Percentiles rank a stretch among this genome's conserved stretches.
These are phyloP conservation scores for Tulasnella calospora DNA, from an alignment of 768 basidiomycete genomes.

Conservation along the genomic window DNA sequence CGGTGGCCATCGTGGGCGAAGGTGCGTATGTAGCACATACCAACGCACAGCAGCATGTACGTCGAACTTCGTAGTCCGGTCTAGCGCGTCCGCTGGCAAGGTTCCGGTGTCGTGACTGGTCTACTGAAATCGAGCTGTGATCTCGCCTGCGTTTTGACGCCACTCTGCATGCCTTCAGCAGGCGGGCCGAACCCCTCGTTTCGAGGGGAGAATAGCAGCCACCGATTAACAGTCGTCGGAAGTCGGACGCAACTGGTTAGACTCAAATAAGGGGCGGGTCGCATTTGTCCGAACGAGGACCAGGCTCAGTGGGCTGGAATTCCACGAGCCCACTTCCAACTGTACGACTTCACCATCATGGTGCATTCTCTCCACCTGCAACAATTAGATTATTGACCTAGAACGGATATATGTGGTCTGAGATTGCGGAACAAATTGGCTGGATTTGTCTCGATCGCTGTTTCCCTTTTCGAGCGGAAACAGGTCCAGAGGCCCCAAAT, in stretches of 20 bases:
- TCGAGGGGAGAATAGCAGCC: neutral
- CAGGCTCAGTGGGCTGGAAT: neutral
- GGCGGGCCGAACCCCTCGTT: constrained; percentile 1
- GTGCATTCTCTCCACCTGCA: neutral
- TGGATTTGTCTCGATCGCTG: neutral
- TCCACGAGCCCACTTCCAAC: neutral
- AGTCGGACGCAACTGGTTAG: neutral
- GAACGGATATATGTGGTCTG: neutral
- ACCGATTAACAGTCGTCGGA: neutral
- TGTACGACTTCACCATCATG: neutral
- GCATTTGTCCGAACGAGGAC: neutral
- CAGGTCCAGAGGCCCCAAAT: neutral
- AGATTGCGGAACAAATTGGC: neutral
- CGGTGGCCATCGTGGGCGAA: neutral
- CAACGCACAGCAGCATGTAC: neutral
- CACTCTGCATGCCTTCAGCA: neutral
- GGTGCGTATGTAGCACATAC: neutral
- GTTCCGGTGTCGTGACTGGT: neutral
- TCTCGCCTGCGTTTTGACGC: neutral
- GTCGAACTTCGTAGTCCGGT: neutral
- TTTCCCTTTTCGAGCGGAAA: neutral
- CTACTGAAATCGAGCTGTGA: neutral
- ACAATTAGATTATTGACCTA: neutral
- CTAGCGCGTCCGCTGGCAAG: constrained; percentile 2
- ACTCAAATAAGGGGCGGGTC: neutral